These are phyloP conservation scores for Suillus decipiens DNA, from an alignment of 768 basidiomycete genomes.

Conservation along the genomic window DNA sequence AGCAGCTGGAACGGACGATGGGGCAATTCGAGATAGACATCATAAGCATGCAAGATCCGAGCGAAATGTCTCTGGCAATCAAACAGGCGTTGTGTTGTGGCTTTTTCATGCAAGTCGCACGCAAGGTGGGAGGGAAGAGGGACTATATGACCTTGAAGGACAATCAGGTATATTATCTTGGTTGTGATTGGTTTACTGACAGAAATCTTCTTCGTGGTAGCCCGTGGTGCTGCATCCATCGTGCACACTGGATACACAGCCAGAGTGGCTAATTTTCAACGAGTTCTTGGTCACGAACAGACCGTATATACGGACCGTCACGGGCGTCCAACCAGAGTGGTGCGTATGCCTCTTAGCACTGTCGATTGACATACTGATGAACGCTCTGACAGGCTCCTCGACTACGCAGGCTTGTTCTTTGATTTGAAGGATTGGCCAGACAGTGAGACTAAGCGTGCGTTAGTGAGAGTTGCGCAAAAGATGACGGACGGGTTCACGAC, in stretches of 20 bases:
- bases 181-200: conserved; percentile 4
- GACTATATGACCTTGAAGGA: conserved; percentile 91
- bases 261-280: conserved; percentile 92
- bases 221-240: conserved; percentile 61
- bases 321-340: conserved; percentile 89
- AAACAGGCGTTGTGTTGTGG: conserved; percentile 86
- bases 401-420: conserved; percentile 67
- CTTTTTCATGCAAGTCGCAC: conserved; percentile 98
- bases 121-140: conserved; percentile 90
- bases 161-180: conserved; percentile 63
- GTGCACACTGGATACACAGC: conserved; percentile 83
- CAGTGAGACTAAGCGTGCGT: conserved; percentile 68
- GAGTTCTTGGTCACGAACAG: conserved; percentile 93
- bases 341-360: conserved; percentile 35
- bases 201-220: conserved; percentile 8
- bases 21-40: conserved; percentile 84
- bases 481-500: conserved; percentile 41
- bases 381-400: conserved; percentile 53
- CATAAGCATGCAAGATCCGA: conserved; percentile 65
- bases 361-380: conserved; percentile 9
- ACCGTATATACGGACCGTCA: conserved; percentile 89
- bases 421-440: conserved; percentile 65
- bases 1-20: conserved; percentile 89
- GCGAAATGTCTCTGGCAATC: conserved; percentile 72
- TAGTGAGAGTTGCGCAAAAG: conserved; percentile 59